phyloP scores from a whole-genome alignment of 495 filamentous ascomycete species.

The Penicillium daleae region DNA sequence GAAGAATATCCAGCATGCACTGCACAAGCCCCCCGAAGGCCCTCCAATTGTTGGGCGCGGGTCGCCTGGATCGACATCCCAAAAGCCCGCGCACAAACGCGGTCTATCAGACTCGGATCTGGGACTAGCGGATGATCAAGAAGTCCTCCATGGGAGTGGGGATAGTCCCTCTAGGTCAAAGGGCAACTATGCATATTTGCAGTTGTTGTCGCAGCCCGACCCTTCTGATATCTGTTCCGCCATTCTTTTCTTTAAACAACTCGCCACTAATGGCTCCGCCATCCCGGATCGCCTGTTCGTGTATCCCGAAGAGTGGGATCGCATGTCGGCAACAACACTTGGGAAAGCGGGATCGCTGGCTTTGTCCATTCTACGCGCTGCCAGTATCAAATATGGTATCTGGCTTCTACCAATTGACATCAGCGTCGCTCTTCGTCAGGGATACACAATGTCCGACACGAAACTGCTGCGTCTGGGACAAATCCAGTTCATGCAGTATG shows the following conservation, averaged over 20 bases:
- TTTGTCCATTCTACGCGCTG: constrained; percentile 40
- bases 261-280: constrained; percentile 39
- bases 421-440: constrained; percentile 38
- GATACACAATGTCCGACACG: constrained; percentile 43
- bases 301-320: constrained; percentile 53
- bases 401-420: constrained; percentile 54
- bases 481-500: constrained; percentile 54
- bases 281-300: constrained; percentile 54
- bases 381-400: constrained; percentile 48
- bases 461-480: constrained; percentile 49
- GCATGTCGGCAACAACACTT: constrained; percentile 29
- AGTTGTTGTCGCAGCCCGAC: constrained; percentile 48
- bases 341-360: constrained; percentile 35
- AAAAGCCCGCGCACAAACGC: constrained; percentile 25
- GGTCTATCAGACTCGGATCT: constrained; percentile 25
- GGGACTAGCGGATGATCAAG: constrained; percentile 18
- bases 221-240: constrained; percentile 52
- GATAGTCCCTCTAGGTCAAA: constrained; percentile 4
- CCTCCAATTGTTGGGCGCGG: constrained; percentile 21
- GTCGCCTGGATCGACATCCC: constrained; percentile 31
- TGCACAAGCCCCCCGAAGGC: constrained; percentile 47
- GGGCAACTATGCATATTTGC: constrained; percentile 51
- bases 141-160: constrained; percentile 13
- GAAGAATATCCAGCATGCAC: constrained; percentile 59
- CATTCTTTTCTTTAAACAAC: constrained; percentile 49